Percentiles rank a stretch among this genome's conserved stretches.
Conservation (phyloP, 2,329 filamentous ascomycete genomes). For the Setomelanomma holmii region DNA sequence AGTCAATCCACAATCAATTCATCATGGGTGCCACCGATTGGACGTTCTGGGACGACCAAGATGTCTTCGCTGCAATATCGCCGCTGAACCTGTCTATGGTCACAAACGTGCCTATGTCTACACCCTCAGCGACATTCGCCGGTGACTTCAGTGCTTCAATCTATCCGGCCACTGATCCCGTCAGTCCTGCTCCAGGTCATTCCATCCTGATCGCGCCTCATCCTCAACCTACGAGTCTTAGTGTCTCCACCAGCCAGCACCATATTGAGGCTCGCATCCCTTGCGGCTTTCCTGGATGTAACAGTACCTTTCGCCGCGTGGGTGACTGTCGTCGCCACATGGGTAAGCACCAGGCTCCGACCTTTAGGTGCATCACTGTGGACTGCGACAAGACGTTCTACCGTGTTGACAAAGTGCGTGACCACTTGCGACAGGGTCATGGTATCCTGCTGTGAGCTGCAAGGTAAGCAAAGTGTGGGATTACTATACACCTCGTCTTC, state of each 20-base stretch:
- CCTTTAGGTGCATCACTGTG: slow-evolving; percentile 5
- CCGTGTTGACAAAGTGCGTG: slow-evolving; percentile 19
- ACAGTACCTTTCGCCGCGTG: slow-evolving; percentile 8
- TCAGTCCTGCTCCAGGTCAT: background rate
- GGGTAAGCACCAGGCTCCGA: slow-evolving; percentile 10
- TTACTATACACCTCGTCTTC: no score
- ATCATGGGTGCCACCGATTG: no score
- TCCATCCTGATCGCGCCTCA: background rate
- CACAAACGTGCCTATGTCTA: no score
- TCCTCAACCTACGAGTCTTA: background rate
- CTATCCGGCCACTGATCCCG: no score
- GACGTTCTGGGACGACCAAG: no score
- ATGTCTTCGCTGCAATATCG: no score
- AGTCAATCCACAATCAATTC: no score
- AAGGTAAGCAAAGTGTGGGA: no score
- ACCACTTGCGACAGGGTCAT: slow-evolving; percentile 12
- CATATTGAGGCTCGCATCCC: background rate
- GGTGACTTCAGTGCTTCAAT: no score
- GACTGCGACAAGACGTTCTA: slow-evolving; percentile 19
- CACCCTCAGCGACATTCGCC: no score
- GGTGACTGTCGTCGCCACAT: slow-evolving; percentile 24
- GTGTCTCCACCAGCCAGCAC: background rate
- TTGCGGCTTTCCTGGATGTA: slow-evolving; percentile 1
- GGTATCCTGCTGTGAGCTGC: background rate
- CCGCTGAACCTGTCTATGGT: no score